phyloP scores from a whole-genome alignment of 2,329 filamentous ascomycete species.

The Fusarium phyllophilum region DNA sequence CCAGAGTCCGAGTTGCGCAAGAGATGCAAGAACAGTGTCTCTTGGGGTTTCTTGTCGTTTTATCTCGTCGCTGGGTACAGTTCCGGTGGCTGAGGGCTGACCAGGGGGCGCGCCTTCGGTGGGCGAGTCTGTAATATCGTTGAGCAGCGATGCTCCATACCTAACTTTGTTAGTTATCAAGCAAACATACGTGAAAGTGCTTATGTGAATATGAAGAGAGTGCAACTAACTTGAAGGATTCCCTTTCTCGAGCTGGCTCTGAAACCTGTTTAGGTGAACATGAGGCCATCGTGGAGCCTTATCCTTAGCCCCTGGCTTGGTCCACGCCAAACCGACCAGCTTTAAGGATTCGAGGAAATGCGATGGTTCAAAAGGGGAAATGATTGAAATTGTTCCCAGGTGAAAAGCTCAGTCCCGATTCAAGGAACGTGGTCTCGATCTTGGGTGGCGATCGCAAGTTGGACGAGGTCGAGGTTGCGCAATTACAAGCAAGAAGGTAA shows the following conservation, averaged over 20 bases:
- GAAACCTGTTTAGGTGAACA: conserved; percentile 14
- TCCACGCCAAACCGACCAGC: not conserved
- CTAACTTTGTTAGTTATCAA: conserved; percentile 2
- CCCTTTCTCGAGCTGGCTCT: conserved; percentile 25
- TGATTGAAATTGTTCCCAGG: not conserved
- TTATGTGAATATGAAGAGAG: not conserved
- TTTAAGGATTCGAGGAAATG: not conserved
- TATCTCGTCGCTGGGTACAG: not conserved
- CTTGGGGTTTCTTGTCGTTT: not conserved
- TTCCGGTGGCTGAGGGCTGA: not conserved
- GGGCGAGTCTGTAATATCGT: conserved; percentile 8
- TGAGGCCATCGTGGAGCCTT: conserved; percentile 7
- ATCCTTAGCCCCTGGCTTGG: not conserved
- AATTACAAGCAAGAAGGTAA: not conserved
- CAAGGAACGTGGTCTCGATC: not conserved
- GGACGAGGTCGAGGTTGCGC: not conserved
- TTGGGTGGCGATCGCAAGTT: not conserved
- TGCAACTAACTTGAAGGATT: conserved; percentile 29
- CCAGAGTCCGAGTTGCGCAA: conserved; percentile 60
- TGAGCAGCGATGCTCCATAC: conserved; percentile 27
- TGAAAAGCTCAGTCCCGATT: not conserved
- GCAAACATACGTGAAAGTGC: too few species aligned
- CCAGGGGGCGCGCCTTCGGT: conserved; percentile 13
- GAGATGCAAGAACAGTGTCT: conserved; percentile 56
- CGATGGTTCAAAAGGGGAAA: not conserved